Conservation (phyloP, 176 grass and related monocot genomes). For the Carex cristatella region DNA sequence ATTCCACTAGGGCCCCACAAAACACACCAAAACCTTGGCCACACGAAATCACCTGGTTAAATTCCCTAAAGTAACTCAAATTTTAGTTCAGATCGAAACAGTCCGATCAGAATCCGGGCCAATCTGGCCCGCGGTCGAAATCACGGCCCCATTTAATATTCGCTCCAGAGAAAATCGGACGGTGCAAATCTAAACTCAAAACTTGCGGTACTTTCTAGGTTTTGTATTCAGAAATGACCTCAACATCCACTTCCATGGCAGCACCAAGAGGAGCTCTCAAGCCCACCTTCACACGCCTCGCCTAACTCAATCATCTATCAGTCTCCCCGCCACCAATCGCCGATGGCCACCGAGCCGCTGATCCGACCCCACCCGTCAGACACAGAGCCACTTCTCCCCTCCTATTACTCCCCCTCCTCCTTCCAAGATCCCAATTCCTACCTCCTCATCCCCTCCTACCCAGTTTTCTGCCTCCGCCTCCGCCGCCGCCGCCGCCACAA, state of each 20-base stretch:
- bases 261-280: background rate
- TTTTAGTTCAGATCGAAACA: too few species aligned
- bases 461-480: constrained; percentile 41
- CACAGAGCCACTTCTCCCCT: constrained; percentile 38
- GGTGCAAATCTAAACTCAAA: too few species aligned
- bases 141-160: too few species aligned
- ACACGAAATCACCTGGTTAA: too few species aligned
- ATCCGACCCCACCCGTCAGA: constrained; percentile 2
- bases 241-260: background rate
- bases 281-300: background rate
- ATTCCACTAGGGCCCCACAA: too few species aligned
- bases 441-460: constrained; percentile 9
- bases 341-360: constrained; percentile 40
- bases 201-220: too few species aligned
- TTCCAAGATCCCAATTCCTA: background rate
- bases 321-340: background rate
- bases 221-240: background rate
- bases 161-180: too few species aligned
- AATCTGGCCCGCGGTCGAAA: too few species aligned
- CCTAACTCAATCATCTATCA: background rate
- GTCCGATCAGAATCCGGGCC: too few species aligned
- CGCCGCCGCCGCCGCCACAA: constrained; percentile 24
- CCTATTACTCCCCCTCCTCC: constrained; percentile 11
- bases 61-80: too few species aligned
- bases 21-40: too few species aligned